A percentile compares a stretch with the other conserved stretches of the same genome.
Evolutionary conservation across 2,329 filamentous ascomycete genomes (phyloP).

Genomic region (Alternaria ventricosa): DNA sequence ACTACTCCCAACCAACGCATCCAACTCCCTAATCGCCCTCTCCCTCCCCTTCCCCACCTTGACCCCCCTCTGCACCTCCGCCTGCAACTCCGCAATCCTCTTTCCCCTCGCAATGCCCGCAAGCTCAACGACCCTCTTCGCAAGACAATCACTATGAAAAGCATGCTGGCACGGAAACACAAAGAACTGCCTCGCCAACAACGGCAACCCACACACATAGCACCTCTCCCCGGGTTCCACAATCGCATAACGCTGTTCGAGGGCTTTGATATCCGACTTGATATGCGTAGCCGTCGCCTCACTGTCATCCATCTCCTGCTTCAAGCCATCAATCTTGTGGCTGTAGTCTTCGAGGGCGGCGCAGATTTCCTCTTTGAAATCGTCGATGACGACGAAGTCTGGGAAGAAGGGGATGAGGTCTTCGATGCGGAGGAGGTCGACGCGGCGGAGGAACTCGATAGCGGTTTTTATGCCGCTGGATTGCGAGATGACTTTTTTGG

Average conservation of each 20-base stretch:
- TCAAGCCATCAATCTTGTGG: slow-evolving; percentile 84
- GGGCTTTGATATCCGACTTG: slow-evolving; percentile 81
- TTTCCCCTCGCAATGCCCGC: slow-evolving; percentile 76
- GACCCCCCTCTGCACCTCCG: slow-evolving; percentile 78
- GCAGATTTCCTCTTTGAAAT: slow-evolving; percentile 99
- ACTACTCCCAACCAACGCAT: slow-evolving; percentile 86
- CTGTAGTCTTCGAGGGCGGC: slow-evolving; percentile 91
- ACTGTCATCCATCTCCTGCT: slow-evolving; percentile 94
- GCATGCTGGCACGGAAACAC: slow-evolving; percentile 98
- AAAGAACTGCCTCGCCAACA: slow-evolving; percentile 92
- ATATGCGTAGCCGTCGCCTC: slow-evolving; percentile 89
- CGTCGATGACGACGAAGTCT: slow-evolving; percentile 97
- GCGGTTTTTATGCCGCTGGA: slow-evolving; percentile 83
- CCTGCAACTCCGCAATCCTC: slow-evolving; percentile 84
- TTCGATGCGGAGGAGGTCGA: slow-evolving; percentile 91
- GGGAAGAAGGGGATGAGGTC: slow-evolving; percentile 98
- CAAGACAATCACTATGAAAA: slow-evolving; percentile 95
- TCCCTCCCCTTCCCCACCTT: slow-evolving; percentile 76
- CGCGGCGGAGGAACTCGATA: slow-evolving; percentile 90
- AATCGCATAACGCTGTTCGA: slow-evolving; percentile 91
- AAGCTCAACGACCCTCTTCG: slow-evolving; percentile 82
- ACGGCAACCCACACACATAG: slow-evolving; percentile 82
- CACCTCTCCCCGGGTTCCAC: slow-evolving; percentile 96
- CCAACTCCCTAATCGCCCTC: slow-evolving; percentile 83
- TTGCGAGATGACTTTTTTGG: slow-evolving; percentile 89